These are phyloP conservation scores for Aspergillus viridinutans DNA, from an alignment of 2,329 filamentous ascomycete genomes.

Conservation along the genomic window DNA sequence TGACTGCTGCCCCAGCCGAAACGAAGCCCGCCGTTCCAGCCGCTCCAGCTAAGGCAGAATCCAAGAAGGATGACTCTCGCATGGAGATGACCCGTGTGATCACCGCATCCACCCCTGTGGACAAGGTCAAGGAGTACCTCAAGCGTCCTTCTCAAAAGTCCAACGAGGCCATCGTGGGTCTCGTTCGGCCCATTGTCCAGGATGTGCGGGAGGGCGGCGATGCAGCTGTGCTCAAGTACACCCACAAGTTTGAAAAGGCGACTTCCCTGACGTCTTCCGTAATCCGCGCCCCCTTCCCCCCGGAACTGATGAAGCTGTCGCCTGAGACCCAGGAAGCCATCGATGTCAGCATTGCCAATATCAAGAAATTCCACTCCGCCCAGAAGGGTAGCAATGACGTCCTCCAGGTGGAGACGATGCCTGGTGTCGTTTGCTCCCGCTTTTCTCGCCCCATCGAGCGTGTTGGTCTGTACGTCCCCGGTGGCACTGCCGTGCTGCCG, in stretches of 20 bases:
- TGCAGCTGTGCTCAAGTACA: slow-evolving; percentile 83
- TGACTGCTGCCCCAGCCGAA: slow-evolving; percentile 49
- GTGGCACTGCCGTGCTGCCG: slow-evolving; percentile 93
- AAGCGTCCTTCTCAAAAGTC: slow-evolving; percentile 91
- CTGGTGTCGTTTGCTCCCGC: slow-evolving; percentile 88
- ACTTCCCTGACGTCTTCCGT: slow-evolving; percentile 86
- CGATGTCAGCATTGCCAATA: slow-evolving; percentile 90
- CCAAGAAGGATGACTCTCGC: slow-evolving; percentile 52
- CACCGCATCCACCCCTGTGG: slow-evolving; percentile 58
- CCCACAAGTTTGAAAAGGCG: slow-evolving; percentile 96
- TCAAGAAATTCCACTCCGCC: slow-evolving; percentile 86
- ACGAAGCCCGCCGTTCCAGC: slow-evolving; percentile 2
- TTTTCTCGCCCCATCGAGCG: slow-evolving; percentile 90
- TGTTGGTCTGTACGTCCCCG: slow-evolving; percentile 94
- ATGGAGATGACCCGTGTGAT: slow-evolving; percentile 83
- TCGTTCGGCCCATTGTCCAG: slow-evolving; percentile 87
- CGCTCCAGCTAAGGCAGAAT: slow-evolving; percentile 21
- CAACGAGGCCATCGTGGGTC: slow-evolving; percentile 86
- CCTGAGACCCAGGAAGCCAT: slow-evolving; percentile 87
- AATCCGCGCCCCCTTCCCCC: slow-evolving; percentile 80
- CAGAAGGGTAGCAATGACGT: slow-evolving; percentile 75
- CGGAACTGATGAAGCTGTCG: slow-evolving; percentile 77
- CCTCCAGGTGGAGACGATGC: slow-evolving; percentile 92
- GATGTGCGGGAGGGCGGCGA: slow-evolving; percentile 81
- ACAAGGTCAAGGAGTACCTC: slow-evolving; percentile 68